Percentiles rank a stretch among this genome's conserved stretches.
Conservation (phyloP, 768 basidiomycete species). For the Rhodotorula babjevae region DNA sequence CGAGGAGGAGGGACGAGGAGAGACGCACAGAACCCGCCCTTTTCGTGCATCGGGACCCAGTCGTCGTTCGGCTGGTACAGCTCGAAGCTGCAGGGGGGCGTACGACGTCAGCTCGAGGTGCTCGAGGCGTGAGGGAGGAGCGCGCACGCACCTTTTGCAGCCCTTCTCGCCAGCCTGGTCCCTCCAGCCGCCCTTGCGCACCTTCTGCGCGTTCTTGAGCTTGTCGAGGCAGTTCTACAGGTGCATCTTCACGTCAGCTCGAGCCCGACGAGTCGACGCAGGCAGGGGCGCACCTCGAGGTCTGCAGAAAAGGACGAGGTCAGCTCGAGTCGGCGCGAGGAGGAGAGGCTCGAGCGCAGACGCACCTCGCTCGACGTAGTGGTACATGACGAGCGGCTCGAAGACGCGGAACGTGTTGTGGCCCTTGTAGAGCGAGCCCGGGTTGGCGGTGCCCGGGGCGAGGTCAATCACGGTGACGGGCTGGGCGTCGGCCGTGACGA, state of each 20-base stretch:
- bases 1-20: too few species aligned
- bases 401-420: neutral
- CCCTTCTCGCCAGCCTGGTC: neutral
- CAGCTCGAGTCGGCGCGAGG: neutral
- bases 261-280: too few species aligned
- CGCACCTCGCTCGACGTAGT: conserved; percentile 14
- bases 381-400: conserved; percentile 8
- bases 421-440: conserved; percentile 2
- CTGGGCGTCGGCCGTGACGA: conserved; percentile 10
- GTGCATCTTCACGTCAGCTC: too few species aligned
- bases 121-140: neutral
- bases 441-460: too few species aligned
- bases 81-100: neutral
- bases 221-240: conserved; percentile 9
- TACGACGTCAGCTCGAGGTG: neutral
- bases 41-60: neutral
- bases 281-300: neutral
- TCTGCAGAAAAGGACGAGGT: neutral
- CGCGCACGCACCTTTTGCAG: neutral
- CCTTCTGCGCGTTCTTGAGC: neutral
- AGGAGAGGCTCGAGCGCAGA: neutral
- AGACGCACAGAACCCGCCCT: conserved; percentile 3
- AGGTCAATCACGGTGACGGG: neutral
- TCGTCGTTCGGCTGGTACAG: conserved; percentile 3
- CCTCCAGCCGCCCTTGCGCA: conserved; percentile 7